Evolutionary conservation across 2,329 filamentous ascomycete genomes (phyloP), one percentile per base, ranked within the genome.

Genomic region (Tolypocladium guangdongense): DNA sequence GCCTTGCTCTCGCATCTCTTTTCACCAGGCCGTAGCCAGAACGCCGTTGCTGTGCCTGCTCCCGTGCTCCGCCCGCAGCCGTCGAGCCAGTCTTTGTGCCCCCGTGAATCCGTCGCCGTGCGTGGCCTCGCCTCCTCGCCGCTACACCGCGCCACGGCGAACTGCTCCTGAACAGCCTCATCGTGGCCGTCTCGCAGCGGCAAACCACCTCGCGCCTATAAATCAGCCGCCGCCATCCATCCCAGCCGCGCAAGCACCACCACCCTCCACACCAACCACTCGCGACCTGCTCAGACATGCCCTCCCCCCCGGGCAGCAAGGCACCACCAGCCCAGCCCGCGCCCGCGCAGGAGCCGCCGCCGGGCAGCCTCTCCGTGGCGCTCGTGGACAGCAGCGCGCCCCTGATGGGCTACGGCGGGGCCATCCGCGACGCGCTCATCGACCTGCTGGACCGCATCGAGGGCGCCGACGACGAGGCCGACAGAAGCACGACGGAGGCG

Each of bases 351-450:
- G n/a, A n/a, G n/a, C n/a, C n/a, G n/a, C n/a, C n/a, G n/a, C n/a
- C 27, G 27, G 46, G 22, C 11, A 27, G 35, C 16, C 16, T 38
- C 18, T 37, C 36, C 4, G 35, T 35, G 32, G 43, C 50, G 27
- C 33, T 46, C 7, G 54, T 52, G n/a, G 61, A 52, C 48, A 41
- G 49, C 37, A 32, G 54, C 12, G 54, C 46, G 30, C 48, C 52
- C 4, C 59, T 49, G 2, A 11, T 20, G 4, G 2, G 7, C 36
- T 52, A 49, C 36, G 49, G 20, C 24, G 51, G 51, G 5, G 51
- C 43, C 45, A 52, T 52, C 45, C 30, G 43, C 30, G 51, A 52
- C 22, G 36, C 22, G 11, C 45, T 52, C 18, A 48, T 48, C 24
- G 14, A 52, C 16, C 45, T 52, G 14, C 36, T 48, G 36, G 33